Percentiles rank a stretch among this genome's conserved stretches.
These are phyloP conservation scores for Chenopodium album DNA, from an alignment of 148 eudicot genomes.

Conservation along the genomic window DNA sequence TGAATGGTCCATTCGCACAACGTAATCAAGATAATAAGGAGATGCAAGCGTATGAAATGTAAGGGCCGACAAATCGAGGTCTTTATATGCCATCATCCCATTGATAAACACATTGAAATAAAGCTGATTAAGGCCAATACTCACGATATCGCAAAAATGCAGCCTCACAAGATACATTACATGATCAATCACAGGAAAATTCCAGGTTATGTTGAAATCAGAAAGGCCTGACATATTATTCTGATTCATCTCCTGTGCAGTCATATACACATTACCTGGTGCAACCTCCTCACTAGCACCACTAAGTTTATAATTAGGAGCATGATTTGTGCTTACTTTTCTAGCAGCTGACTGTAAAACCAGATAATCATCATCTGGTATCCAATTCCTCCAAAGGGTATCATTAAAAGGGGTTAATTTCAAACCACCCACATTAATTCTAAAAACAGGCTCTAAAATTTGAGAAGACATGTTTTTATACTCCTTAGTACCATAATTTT, in stretches of 20 bases:
- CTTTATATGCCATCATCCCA: conserved; percentile 63
- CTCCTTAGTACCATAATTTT: conserved; percentile 42
- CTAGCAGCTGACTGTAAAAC: conserved; percentile 69
- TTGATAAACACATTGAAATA: conserved; percentile 78
- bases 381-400: conserved; percentile 93
- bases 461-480: conserved; percentile 49
- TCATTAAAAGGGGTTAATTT: conserved; percentile 86
- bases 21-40: conserved; percentile 60
- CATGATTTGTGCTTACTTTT: conserved; percentile 35
- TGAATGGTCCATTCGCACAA: conserved; percentile 50
- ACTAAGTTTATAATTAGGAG: conserved; percentile 55
- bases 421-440: conserved; percentile 88
- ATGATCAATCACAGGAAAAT: conserved; percentile 54
- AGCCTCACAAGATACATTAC: conserved; percentile 63
- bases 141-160: conserved; percentile 77
- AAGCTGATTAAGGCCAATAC: conserved; percentile 57
- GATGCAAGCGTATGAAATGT: conserved; percentile 49
- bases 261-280: conserved; percentile 82
- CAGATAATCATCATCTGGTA: conserved; percentile 76
- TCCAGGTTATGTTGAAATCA: conserved; percentile 75
- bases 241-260: conserved; percentile 80
- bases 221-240: conserved; percentile 37
- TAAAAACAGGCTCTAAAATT: conserved; percentile 65
- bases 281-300: conserved; percentile 70
- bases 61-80: conserved; percentile 69